Evolutionary conservation across 176 grass and related monocot species (phyloP).

Genomic region (Aegilops umbellulata): DNA sequence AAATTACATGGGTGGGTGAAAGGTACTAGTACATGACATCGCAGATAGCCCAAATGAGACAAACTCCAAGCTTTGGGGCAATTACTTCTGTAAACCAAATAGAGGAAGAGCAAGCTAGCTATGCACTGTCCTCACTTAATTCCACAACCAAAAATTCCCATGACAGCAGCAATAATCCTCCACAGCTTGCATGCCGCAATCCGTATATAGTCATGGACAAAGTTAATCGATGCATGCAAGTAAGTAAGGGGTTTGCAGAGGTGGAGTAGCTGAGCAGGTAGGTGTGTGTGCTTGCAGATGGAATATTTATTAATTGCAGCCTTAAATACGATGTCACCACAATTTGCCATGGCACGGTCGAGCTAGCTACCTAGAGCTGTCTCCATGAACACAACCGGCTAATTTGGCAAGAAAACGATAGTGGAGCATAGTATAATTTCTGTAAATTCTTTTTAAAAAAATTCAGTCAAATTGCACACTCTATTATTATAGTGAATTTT

Average conservation of each 20-base stretch:
- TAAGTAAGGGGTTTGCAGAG: not conserved
- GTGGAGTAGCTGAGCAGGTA: not conserved
- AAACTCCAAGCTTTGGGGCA: not conserved
- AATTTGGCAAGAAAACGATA: not conserved
- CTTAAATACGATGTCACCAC: not conserved
- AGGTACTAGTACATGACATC: not conserved
- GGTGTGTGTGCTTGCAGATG: not conserved
- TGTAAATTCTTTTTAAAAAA: too few species aligned
- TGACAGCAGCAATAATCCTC: not conserved
- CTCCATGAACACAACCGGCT: not conserved
- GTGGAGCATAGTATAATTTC: not conserved
- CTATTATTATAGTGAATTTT: too few species aligned
- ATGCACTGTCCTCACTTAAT: not conserved
- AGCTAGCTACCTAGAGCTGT: not conserved
- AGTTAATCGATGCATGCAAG: not conserved
- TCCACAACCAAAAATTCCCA: not conserved
- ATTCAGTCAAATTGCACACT: too few species aligned
- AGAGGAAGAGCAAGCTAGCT: not conserved
- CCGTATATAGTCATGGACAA: not conserved
- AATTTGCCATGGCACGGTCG: not conserved
- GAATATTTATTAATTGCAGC: not conserved
- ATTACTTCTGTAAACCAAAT: not conserved
- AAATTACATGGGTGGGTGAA: not conserved
- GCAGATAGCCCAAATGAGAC: not conserved
- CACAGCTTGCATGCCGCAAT: not conserved